Conservation (phyloP, 306 rosid genomes). For the Sechiopsis laciniata region DNA sequence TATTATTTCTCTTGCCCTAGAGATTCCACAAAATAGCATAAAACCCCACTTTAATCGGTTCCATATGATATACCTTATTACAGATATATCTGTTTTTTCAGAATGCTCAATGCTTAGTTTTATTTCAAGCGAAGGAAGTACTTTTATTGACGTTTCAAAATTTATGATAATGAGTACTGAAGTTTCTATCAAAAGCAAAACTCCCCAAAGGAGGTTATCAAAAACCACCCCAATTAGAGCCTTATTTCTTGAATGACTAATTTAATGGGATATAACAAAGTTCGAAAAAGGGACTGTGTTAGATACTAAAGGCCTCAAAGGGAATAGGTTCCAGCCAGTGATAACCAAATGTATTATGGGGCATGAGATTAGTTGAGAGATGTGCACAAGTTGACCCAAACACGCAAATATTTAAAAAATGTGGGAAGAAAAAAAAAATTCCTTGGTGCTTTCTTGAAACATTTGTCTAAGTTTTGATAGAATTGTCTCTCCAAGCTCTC, state of each 20-base stretch:
- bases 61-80: neutral
- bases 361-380: neutral
- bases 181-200: conserved; percentile 1
- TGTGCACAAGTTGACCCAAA: neutral
- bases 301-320: neutral
- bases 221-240: neutral
- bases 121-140: neutral
- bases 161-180: neutral
- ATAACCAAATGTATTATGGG: too few species aligned
- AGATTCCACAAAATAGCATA: too few species aligned
- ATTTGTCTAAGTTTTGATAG: neutral
- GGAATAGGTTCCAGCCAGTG: neutral
- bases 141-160: neutral
- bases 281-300: neutral
- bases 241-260: neutral
- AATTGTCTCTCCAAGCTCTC: neutral
- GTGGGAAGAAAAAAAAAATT: neutral
- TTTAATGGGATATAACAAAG: neutral
- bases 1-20: too few species aligned
- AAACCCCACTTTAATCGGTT: neutral
- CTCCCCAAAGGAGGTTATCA: neutral
- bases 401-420: neutral
- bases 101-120: neutral
- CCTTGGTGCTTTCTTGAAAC: neutral
- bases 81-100: neutral